Conservation (phyloP, 2,329 filamentous ascomycete genomes). For the Sporothrix curviconia region DNA sequence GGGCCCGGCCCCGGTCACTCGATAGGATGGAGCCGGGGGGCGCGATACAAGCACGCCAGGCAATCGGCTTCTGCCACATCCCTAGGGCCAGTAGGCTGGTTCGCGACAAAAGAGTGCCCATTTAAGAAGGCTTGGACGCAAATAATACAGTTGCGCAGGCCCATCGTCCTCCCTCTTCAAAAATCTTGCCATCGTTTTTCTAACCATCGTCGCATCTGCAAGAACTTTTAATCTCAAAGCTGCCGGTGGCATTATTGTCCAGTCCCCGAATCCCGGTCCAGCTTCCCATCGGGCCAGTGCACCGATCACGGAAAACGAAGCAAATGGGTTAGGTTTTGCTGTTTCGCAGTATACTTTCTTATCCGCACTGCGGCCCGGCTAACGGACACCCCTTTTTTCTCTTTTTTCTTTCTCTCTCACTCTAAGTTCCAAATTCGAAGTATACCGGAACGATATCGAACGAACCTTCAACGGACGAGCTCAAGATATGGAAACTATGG, state of each 20-base stretch:
- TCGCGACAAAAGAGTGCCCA: slow-evolving; percentile 60
- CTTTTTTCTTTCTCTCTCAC: too few species aligned
- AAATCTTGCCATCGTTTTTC: background rate
- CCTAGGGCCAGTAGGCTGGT: too few species aligned
- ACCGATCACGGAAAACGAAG: slow-evolving; percentile 58
- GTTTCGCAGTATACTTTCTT: too few species aligned
- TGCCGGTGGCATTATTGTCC: slow-evolving; percentile 73
- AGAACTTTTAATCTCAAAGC: slow-evolving; percentile 94
- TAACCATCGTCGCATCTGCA: slow-evolving; percentile 6
- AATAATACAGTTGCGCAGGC: slow-evolving; percentile 70
- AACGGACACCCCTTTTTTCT: slow-evolving; percentile 9
- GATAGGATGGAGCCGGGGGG: too few species aligned
- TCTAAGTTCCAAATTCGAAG: slow-evolving; percentile 97
- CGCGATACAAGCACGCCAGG: too few species aligned
- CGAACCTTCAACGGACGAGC: slow-evolving; percentile 74
- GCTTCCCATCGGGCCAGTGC: slow-evolving; percentile 49
- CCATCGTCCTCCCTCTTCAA: background rate
- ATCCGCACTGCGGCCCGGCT: too few species aligned
- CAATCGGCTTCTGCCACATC: slow-evolving; percentile 39
- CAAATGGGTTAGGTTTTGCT: slow-evolving; percentile 79
- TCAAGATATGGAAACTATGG: slow-evolving; percentile 75
- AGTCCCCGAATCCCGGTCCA: slow-evolving; percentile 69
- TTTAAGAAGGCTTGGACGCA: slow-evolving; percentile 82
- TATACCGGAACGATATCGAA: slow-evolving; percentile 89
- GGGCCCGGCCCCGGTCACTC: slow-evolving; percentile 14